Evolutionary conservation across 2,329 filamentous ascomycete species (phyloP).

Genomic region (Exophiala dermatitidis): DNA sequence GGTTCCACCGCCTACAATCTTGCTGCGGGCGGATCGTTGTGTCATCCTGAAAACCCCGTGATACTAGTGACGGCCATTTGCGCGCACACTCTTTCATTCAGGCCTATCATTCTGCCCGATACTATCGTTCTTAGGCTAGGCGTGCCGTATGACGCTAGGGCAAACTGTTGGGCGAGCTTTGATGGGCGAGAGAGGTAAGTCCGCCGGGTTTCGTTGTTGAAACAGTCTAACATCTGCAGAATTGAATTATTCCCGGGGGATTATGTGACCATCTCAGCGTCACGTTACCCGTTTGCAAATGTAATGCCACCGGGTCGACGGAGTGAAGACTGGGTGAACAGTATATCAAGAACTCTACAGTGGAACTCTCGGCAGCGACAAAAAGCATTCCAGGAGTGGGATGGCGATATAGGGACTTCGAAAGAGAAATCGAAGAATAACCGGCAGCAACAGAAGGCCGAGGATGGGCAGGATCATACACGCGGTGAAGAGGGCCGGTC

Average conservation of each 20-base stretch:
- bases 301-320: slow-evolving; percentile 40
- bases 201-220: neutral
- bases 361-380: slow-evolving; percentile 46
- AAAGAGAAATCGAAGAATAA: slow-evolving; percentile 2
- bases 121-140: slow-evolving; percentile 89
- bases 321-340: slow-evolving; percentile 46
- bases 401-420: slow-evolving; percentile 6
- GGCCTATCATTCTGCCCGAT: slow-evolving; percentile 93
- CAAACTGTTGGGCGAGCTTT: slow-evolving; percentile 93
- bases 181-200: slow-evolving; percentile 73
- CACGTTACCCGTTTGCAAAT: slow-evolving; percentile 46
- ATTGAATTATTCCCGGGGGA: slow-evolving; percentile 44
- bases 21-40: slow-evolving; percentile 87
- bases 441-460: neutral
- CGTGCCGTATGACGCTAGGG: slow-evolving; percentile 87
- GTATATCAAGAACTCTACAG: slow-evolving; percentile 45
- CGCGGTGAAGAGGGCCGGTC: neutral
- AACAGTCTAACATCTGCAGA: slow-evolving; percentile 28
- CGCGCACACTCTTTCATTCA: slow-evolving; percentile 87
- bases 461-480: neutral
- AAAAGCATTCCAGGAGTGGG: slow-evolving; percentile 35
- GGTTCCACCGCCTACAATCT: slow-evolving; percentile 95
- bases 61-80: slow-evolving; percentile 93
- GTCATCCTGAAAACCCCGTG: slow-evolving; percentile 92
- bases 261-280: slow-evolving; percentile 48